A percentile compares a stretch with the other conserved stretches of the same genome.
Evolutionary conservation across 768 basidiomycete genomes (phyloP).

Genomic region (Floccularia luteovirens): DNA sequence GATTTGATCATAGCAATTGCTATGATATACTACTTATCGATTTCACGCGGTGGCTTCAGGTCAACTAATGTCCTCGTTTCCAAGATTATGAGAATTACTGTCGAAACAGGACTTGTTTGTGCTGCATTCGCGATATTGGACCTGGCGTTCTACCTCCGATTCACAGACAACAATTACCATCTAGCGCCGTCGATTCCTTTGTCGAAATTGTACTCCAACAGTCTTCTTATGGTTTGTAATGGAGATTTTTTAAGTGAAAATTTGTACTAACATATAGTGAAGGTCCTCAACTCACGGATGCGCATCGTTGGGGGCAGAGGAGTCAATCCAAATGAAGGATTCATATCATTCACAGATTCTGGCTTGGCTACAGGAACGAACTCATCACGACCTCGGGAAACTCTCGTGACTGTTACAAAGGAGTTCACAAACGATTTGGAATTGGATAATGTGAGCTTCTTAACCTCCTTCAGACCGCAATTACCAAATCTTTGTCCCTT

Average conservation of each 20-base stretch:
- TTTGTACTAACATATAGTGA: background rate
- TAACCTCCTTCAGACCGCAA: too few species aligned
- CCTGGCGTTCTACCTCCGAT: constrained; percentile 11
- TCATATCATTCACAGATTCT: too few species aligned
- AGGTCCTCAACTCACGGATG: constrained; percentile 2
- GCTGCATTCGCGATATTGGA: constrained; percentile 14
- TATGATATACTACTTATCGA: constrained; percentile 14
- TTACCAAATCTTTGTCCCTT: too few species aligned
- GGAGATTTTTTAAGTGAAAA: background rate
- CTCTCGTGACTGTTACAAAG: too few species aligned
- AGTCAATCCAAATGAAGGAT: background rate
- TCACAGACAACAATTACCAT: constrained; percentile 13
- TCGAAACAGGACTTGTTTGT: constrained; percentile 15
- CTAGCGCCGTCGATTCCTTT: constrained; percentile 13
- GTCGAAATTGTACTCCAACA: constrained; percentile 17
- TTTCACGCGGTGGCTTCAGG: constrained; percentile 12
- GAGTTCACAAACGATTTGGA: too few species aligned
- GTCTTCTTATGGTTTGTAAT: constrained; percentile 13
- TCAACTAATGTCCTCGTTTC: constrained; percentile 11
- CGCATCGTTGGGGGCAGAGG: background rate
- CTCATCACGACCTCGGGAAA: too few species aligned
- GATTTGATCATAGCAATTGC: constrained; percentile 13
- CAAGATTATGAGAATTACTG: constrained; percentile 12
- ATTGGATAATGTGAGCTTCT: too few species aligned
- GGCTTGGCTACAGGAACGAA: too few species aligned